These are phyloP conservation scores for Boletus vinaceobasis DNA, from an alignment of 768 basidiomycete genomes.

Conservation along the genomic window DNA sequence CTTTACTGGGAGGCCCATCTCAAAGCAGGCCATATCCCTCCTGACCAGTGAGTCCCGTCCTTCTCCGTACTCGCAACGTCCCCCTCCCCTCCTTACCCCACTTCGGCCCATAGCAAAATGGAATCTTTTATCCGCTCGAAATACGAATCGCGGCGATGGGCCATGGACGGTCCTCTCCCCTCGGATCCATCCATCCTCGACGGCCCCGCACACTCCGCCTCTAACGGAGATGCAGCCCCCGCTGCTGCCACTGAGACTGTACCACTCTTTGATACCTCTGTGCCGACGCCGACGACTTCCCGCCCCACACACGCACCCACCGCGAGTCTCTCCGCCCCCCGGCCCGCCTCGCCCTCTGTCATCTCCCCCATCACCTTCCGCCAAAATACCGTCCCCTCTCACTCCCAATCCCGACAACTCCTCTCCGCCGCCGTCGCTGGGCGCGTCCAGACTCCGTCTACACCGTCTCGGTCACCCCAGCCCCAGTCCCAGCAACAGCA, in stretches of 20 bases:
- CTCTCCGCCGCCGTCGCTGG: constrained; percentile 40
- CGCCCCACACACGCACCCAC: constrained; percentile 14
- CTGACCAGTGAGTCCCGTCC: constrained; percentile 76
- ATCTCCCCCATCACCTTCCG: constrained; percentile 22
- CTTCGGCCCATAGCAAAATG: constrained; percentile 68
- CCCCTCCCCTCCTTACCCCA: background rate
- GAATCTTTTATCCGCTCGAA: constrained; percentile 97
- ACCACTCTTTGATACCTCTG: constrained; percentile 8
- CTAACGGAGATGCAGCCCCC: background rate
- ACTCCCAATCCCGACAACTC: constrained; percentile 27
- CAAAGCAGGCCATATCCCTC: constrained; percentile 85
- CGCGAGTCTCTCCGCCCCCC: constrained; percentile 20
- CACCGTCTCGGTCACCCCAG: background rate
- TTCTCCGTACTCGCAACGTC: background rate
- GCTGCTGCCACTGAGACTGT: background rate
- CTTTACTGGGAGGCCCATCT: constrained; percentile 97
- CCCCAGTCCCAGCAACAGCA: background rate
- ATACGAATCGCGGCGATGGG: constrained; percentile 93
- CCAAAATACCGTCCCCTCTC: constrained; percentile 9
- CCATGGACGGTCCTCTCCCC: constrained; percentile 83
- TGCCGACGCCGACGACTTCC: background rate
- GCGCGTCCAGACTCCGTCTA: constrained; percentile 12
- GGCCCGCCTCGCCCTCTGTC: constrained; percentile 30
- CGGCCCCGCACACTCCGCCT: constrained; percentile 22
- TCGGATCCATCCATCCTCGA: constrained; percentile 79